Conservation (phyloP, 1,139 yeast genomes). For the Zygosaccharomyces pseudobailii region DNA sequence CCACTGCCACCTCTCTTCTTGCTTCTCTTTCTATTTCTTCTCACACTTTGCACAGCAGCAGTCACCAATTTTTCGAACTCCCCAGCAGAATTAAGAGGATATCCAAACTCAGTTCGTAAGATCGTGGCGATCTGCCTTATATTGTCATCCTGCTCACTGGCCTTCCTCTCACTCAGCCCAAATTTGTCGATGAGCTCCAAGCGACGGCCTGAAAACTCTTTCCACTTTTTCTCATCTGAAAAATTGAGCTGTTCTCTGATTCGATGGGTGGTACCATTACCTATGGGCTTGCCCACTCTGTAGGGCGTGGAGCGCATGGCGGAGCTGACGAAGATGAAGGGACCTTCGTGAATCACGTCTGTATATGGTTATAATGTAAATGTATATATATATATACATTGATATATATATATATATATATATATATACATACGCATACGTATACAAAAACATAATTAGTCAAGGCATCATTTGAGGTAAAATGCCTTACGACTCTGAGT, state of each 20-base stretch:
- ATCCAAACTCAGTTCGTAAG: conserved; percentile 71
- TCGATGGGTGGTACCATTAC: conserved; percentile 67
- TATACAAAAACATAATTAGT: background rate
- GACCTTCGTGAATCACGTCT: background rate
- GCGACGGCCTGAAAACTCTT: conserved; percentile 80
- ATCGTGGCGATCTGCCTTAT: conserved; percentile 72
- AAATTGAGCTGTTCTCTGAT: conserved; percentile 72
- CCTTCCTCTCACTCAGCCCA: conserved; percentile 72
- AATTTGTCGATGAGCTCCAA: conserved; percentile 81
- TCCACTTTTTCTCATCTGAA: conserved; percentile 80
- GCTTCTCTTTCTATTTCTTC: conserved; percentile 61
- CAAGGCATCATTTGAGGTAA: conserved; percentile 3
- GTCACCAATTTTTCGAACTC: conserved; percentile 89
- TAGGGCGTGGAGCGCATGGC: conserved; percentile 5
- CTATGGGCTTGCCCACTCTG: conserved; percentile 6
- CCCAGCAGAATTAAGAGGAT: conserved; percentile 48
- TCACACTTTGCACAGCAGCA: conserved; percentile 82
- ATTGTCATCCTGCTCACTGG: conserved; percentile 85
- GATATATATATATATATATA: background rate
- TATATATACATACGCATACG: background rate
- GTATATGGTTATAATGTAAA: background rate
- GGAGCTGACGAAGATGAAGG: background rate
- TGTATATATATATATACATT: no score
- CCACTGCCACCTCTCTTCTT: conserved; percentile 24
- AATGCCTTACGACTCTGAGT: conserved; percentile 5